Evolutionary conservation across 2,329 filamentous ascomycete species (phyloP).

Genomic region (Myriangium duriaei): DNA sequence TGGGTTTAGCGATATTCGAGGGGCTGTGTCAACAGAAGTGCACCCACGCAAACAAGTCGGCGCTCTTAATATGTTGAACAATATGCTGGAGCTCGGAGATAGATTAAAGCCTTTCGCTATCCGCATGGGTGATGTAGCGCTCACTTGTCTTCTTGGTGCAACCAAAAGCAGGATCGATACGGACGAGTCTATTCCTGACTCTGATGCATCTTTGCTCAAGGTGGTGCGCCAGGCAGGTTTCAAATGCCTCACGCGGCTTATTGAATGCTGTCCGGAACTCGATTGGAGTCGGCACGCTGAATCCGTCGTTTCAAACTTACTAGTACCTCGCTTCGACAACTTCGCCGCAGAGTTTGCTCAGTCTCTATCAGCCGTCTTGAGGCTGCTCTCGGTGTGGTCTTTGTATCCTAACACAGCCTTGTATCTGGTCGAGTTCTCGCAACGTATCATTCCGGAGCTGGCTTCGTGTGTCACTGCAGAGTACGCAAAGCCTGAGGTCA

Average conservation of each 20-base stretch:
- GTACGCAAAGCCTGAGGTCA: conserved; percentile 77
- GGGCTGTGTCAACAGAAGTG: conserved; percentile 26
- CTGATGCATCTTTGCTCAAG: conserved; percentile 46
- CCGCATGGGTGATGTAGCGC: conserved; percentile 59
- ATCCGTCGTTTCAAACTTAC: conserved; percentile 58
- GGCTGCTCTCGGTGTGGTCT: conserved; percentile 72
- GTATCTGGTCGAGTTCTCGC: conserved; percentile 54
- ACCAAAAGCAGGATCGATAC: conserved; percentile 30
- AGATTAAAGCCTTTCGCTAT: conserved; percentile 56
- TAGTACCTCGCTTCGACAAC: conserved; percentile 64
- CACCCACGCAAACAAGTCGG: conserved; percentile 67
- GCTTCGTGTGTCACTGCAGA: conserved; percentile 58
- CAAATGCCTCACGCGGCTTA: conserved; percentile 70
- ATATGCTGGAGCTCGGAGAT: conserved; percentile 70
- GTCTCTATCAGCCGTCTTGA: conserved; percentile 70
- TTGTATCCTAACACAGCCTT: conserved; percentile 51
- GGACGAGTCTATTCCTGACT: conserved; percentile 21
- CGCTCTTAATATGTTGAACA: conserved; percentile 80
- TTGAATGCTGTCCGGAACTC: conserved; percentile 57
- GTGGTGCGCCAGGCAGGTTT: conserved; percentile 59
- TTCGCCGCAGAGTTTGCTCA: conserved; percentile 79
- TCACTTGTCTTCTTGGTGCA: conserved; percentile 70
- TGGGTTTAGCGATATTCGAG: background rate
- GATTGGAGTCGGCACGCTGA: conserved; percentile 62
- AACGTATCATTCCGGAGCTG: conserved; percentile 51